These are phyloP conservation scores for Spongospora subterranea DNA, from an alignment of 208 protist species.

Conservation along the genomic window DNA sequence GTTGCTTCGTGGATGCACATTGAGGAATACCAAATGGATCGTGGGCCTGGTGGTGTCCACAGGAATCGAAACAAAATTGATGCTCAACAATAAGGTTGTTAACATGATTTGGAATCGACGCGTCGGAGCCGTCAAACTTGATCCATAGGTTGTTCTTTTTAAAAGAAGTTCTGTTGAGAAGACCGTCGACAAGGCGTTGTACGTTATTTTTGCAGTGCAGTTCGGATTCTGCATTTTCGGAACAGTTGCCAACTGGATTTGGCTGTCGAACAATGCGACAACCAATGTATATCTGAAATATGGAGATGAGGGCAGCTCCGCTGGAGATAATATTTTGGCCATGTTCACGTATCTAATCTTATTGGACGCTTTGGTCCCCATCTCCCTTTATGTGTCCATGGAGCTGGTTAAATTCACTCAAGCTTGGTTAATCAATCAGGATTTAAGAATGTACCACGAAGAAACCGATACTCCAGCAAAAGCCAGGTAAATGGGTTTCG, in stretches of 20 bases:
- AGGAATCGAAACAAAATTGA: slow-evolving; percentile 76
- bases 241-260: neutral
- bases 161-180: slow-evolving; percentile 57
- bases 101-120: neutral
- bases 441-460: slow-evolving; percentile 72
- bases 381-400: slow-evolving; percentile 69
- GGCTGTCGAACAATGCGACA: neutral
- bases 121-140: neutral
- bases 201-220: slow-evolving; percentile 59
- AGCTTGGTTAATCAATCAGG: slow-evolving; percentile 66
- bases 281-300: slow-evolving; percentile 45
- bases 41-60: slow-evolving; percentile 82
- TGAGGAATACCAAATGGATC: slow-evolving; percentile 87
- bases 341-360: slow-evolving; percentile 62
- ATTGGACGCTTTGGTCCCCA: slow-evolving; percentile 64
- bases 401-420: slow-evolving; percentile 66
- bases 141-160: slow-evolving; percentile 15
- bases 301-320: neutral
- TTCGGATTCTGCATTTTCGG: slow-evolving; percentile 10
- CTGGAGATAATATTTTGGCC: slow-evolving; percentile 27
- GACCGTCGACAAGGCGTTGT: slow-evolving; percentile 57
- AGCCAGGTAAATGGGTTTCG: slow-evolving; percentile 20
- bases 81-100: slow-evolving; percentile 78
- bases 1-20: slow-evolving; percentile 80
- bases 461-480: slow-evolving; percentile 66